Conservation (phyloP, 345 rosid species). For the Pseudoturritis turrita region DNA sequence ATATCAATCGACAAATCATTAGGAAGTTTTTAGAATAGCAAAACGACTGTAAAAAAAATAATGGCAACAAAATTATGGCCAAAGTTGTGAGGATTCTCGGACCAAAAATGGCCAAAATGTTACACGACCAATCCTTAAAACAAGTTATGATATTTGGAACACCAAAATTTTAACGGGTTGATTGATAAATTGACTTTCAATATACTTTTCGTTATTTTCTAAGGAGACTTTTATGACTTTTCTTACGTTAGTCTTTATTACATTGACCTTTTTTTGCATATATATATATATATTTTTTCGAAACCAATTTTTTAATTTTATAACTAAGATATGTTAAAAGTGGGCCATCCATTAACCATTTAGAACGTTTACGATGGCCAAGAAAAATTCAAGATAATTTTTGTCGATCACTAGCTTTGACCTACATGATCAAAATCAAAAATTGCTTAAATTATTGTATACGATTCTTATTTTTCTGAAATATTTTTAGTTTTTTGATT, state of each 20-base stretch:
- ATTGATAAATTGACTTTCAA: background rate
- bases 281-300: background rate
- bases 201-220: background rate
- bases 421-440: no score
- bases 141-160: slow-evolving; percentile 1
- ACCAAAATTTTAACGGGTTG: background rate
- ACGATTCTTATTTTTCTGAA: no score
- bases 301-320: background rate
- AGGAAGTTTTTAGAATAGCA: background rate
- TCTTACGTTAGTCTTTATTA: background rate
- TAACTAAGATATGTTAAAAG: no score
- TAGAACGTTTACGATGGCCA: no score
- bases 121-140: background rate
- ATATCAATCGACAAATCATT: background rate
- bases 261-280: background rate
- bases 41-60: background rate
- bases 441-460: no score
- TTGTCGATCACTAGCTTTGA: no score
- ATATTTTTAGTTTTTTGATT: background rate
- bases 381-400: no score
- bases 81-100: background rate
- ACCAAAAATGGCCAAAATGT: background rate
- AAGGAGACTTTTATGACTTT: slow-evolving; percentile 29
- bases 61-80: background rate
- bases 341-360: no score